Conservation (phyloP, 768 basidiomycete species). For the Austroboletus eburneus region DNA sequence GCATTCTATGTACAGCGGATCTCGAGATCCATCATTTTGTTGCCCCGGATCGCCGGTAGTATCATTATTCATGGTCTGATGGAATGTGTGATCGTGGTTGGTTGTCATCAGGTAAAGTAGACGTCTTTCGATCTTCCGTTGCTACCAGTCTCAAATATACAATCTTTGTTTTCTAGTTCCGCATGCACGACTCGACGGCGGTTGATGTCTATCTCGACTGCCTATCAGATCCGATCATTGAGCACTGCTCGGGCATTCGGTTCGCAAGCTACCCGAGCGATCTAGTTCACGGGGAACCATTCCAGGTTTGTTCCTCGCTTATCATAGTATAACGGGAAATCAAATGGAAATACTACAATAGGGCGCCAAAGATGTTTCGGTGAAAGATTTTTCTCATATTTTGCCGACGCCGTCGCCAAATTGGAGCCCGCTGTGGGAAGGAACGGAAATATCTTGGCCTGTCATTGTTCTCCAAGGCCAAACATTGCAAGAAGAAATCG, state of each 20-base stretch:
- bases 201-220: conserved; percentile 67
- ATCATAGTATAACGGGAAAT: neutral
- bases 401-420: conserved; percentile 72
- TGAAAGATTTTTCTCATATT: conserved; percentile 88
- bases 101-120: conserved; percentile 70
- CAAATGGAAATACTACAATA: conserved; percentile 4
- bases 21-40: conserved; percentile 55
- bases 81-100: conserved; percentile 61
- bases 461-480: conserved; percentile 12
- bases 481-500: conserved; percentile 14
- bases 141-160: no score
- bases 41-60: conserved; percentile 67
- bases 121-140: neutral
- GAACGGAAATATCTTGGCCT: conserved; percentile 22
- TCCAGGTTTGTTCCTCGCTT: conserved; percentile 14
- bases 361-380: conserved; percentile 40
- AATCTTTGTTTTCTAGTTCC: no score
- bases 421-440: conserved; percentile 40
- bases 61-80: conserved; percentile 63
- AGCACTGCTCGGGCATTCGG: conserved; percentile 58
- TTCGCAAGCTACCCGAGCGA: conserved; percentile 60
- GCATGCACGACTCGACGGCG: conserved; percentile 72
- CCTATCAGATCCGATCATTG: conserved; percentile 74
- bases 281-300: neutral
- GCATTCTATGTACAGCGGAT: conserved; percentile 46